These are phyloP conservation scores for Diaporthe nobilis DNA, from an alignment of 2,329 filamentous ascomycete species.

Conservation along the genomic window DNA sequence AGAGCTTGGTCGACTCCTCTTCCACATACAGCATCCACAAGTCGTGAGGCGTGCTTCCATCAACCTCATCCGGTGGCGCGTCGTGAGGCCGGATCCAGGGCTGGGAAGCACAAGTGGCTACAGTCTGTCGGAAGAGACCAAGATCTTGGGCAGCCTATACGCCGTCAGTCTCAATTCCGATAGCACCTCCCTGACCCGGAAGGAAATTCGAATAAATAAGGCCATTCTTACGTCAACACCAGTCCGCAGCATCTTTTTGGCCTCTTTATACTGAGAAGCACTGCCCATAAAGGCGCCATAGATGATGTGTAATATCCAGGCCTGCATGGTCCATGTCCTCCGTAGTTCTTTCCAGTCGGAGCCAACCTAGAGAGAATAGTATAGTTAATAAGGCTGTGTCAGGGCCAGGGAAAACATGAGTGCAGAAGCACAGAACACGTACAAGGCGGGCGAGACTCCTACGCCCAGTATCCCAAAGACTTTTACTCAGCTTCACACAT, in stretches of 20 bases:
- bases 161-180: neutral
- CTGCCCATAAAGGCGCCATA: slow-evolving; percentile 50
- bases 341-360: slow-evolving; percentile 45
- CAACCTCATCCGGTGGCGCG: neutral
- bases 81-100: neutral
- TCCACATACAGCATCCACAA: slow-evolving; percentile 48
- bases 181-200: neutral
- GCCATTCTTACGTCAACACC: slow-evolving; percentile 47
- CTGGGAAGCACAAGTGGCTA: neutral
- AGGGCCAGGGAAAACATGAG: no score
- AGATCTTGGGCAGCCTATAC: neutral
- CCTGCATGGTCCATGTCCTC: slow-evolving; percentile 48
- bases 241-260: slow-evolving; percentile 48
- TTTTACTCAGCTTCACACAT: slow-evolving; percentile 40
- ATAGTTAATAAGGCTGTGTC: neutral
- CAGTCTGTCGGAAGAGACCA: neutral
- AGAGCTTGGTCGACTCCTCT: slow-evolving; percentile 51
- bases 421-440: neutral
- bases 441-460: slow-evolving; percentile 41
- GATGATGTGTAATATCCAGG: slow-evolving; percentile 50
- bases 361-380: slow-evolving; percentile 43
- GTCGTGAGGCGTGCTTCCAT: slow-evolving; percentile 36
- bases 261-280: slow-evolving; percentile 45
- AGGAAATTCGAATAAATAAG: no score
- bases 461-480: slow-evolving; percentile 43